A percentile compares a stretch with the other conserved stretches of the same genome.
These are phyloP conservation scores for Pyrenula massariospora DNA, from an alignment of 495 filamentous ascomycete genomes.

Conservation along the genomic window DNA sequence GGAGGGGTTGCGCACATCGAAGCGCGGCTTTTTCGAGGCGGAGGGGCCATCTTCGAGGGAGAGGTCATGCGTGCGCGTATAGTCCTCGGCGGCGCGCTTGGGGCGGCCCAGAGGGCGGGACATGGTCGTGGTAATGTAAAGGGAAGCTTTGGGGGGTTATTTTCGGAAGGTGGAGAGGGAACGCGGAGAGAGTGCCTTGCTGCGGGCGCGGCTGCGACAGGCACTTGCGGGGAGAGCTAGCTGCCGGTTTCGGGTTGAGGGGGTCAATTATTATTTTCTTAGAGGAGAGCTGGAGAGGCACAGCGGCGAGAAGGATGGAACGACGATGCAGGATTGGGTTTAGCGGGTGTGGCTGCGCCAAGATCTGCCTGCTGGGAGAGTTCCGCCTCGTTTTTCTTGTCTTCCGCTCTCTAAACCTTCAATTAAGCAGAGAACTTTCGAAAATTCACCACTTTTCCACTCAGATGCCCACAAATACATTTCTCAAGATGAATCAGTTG, in stretches of 20 bases:
- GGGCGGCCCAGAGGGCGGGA: slow-evolving; percentile 57
- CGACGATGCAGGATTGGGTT: too few species aligned
- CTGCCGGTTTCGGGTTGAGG: too few species aligned
- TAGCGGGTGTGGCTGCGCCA: too few species aligned
- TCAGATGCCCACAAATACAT: too few species aligned
- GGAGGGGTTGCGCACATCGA: slow-evolving; percentile 90
- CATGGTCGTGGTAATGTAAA: slow-evolving; percentile 28
- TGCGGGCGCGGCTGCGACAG: background rate
- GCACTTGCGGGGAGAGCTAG: background rate
- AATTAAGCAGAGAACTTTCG: too few species aligned
- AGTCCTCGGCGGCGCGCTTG: slow-evolving; percentile 72
- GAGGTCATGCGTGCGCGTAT: slow-evolving; percentile 56
- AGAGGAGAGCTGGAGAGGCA: background rate
- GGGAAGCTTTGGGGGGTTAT: background rate
- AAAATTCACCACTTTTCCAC: too few species aligned
- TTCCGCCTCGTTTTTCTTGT: too few species aligned
- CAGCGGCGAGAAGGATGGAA: too few species aligned
- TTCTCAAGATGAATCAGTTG: too few species aligned
- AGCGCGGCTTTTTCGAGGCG: slow-evolving; percentile 72
- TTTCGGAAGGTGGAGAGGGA: background rate
- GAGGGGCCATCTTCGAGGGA: slow-evolving; percentile 36
- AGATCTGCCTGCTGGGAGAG: too few species aligned
- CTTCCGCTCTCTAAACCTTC: too few species aligned
- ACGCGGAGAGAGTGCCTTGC: background rate
- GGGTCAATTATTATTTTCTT: too few species aligned